Base-by-base conservation (phyloP, 768 basidiomycete species). In the Stropharia rugosoannulata region DNA sequence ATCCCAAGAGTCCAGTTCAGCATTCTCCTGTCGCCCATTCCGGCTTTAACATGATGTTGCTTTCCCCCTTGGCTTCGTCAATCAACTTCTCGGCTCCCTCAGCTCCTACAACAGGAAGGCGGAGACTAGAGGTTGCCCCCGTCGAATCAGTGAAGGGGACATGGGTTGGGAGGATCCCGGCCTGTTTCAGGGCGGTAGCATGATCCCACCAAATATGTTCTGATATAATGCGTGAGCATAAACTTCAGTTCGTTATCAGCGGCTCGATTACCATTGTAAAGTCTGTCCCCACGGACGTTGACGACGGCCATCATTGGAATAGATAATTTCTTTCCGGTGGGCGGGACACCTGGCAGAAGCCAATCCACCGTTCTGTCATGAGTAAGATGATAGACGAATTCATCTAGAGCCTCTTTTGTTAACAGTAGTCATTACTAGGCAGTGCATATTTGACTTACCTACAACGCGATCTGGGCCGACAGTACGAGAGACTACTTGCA, bases 291-390 rank as follows among this genome's bases (percentile, higher is more conserved):
- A 18, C 73, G 73, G 48, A 85, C 70, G 57, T 79, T 81, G 37
- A 85, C 79, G n/a, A 85, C 77, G 10, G 77, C 80, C 19, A 81
- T 67, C 76, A 82, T 79, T 2, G 83, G 82, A 47, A 85, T 73
- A 1, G 70, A 55, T 9, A 85, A 57, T 41, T 75, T 75, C 61
- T 74, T 79, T 12, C 76, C 76, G 1, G 79, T 82, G 0, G 81
- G 75, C 3, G 81, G 81, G 18, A 85, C 75, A 1, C 80, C 77
- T 4, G 83, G 82, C 16, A 83, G 73, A 12, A 81, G 67, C 75
- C 77, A 80, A 59, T 79, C 77, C 40, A 80, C 66, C 35, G 62
- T 64, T 16, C 67, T 70, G 59, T 77, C 74, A 49, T 81, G 80
- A 3, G 80, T 81, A 10, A 74, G 62, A 54, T 72, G 70, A 39